A percentile compares a stretch with the other conserved stretches of the same genome.
Conservation (phyloP, 306 rosid species). For the Vigna reflexopilosa region DNA sequence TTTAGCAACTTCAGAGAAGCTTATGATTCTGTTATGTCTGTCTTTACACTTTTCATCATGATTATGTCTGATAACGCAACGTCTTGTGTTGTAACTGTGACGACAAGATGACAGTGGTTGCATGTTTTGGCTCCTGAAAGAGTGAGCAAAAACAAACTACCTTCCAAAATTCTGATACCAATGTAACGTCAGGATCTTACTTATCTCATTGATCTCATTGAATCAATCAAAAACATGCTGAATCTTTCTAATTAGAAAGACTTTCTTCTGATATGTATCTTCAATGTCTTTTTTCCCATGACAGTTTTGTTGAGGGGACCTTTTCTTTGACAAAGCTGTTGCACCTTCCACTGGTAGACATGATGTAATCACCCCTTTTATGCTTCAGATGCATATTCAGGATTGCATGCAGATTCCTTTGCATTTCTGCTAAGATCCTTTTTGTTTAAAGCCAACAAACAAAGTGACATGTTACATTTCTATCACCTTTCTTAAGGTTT, state of each 20-base stretch:
- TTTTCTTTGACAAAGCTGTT: conserved; percentile 18
- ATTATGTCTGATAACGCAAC: conserved; percentile 26
- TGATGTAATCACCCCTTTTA: background rate
- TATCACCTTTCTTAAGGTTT: background rate
- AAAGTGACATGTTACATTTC: background rate
- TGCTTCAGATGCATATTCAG: background rate
- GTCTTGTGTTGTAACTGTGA: background rate
- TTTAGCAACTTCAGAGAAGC: conserved; percentile 8
- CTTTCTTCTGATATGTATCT: background rate
- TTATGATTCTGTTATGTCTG: conserved; percentile 9
- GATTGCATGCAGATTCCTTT: conserved; percentile 15
- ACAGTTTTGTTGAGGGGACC: conserved; percentile 5
- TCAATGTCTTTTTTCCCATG: background rate
- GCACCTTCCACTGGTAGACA: conserved; percentile 4
- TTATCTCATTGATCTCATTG: background rate
- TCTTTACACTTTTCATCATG: conserved; percentile 5
- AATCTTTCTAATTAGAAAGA: background rate
- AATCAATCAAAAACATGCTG: conserved; percentile 4
- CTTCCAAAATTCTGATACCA: conserved; percentile 37
- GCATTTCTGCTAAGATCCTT: background rate
- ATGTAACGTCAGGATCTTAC: conserved; percentile 4
- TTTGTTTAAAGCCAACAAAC: conserved; percentile 4
- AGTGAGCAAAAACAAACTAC: background rate
- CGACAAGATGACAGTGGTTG: conserved; percentile 21
- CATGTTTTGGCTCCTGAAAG: conserved; percentile 25